Evolutionary conservation across 1,284 basidiomycete species (phyloP).

Genomic region (Hypsizygus ulmarius): DNA sequence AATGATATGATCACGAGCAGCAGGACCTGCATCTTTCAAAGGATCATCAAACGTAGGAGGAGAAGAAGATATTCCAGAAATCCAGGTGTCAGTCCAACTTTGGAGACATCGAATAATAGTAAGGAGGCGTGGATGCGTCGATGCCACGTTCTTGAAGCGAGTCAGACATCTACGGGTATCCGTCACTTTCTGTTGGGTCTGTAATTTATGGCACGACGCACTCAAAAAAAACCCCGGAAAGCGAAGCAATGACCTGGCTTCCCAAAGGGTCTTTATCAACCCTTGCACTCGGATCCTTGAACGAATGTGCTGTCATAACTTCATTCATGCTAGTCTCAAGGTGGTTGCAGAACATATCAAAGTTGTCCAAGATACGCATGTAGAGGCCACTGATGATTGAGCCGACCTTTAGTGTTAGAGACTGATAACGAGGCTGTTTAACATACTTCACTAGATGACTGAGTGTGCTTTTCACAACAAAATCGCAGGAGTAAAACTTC

Average conservation of each 20-base stretch:
- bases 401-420: not conserved
- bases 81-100: slow-evolving; percentile 49
- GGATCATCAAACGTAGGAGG: slow-evolving; percentile 31
- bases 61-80: slow-evolving; percentile 31
- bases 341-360: slow-evolving; percentile 40
- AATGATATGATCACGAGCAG: slow-evolving; percentile 35
- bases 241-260: slow-evolving; percentile 43
- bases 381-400: slow-evolving; percentile 47
- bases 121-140: slow-evolving; percentile 44
- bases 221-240: slow-evolving; percentile 53
- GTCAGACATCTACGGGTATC: slow-evolving; percentile 45
- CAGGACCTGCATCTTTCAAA: slow-evolving; percentile 37
- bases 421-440: slow-evolving; percentile 3
- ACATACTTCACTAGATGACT: slow-evolving; percentile 54
- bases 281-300: slow-evolving; percentile 35
- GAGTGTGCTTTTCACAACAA: slow-evolving; percentile 60
- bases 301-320: slow-evolving; percentile 39
- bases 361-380: slow-evolving; percentile 49
- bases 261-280: slow-evolving; percentile 30
- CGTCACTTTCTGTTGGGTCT: not conserved
- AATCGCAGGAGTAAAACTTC: slow-evolving; percentile 63
- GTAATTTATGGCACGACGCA: slow-evolving; percentile 28
- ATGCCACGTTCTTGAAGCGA: slow-evolving; percentile 56
- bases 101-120: slow-evolving; percentile 41
- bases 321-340: slow-evolving; percentile 43